Percentiles rank a stretch among this genome's conserved stretches.
Conservation (phyloP, 495 filamentous ascomycete species). For the Poronia punctata region DNA sequence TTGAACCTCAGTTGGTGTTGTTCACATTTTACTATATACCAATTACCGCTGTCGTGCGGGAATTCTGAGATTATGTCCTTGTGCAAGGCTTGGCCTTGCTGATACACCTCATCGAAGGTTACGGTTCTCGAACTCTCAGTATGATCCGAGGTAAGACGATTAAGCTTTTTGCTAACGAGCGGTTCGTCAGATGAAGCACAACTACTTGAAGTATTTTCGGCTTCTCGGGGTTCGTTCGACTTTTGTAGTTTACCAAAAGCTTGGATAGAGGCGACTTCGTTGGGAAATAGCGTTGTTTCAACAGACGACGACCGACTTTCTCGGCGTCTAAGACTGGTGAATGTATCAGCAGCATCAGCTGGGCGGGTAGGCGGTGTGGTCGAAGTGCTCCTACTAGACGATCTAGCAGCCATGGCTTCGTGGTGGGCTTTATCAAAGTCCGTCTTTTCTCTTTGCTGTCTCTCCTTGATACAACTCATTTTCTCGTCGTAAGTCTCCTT, state of each 20-base stretch:
- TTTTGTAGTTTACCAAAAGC: too few relatives aligned
- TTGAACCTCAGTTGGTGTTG: constrained; percentile 36
- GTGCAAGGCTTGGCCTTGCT: constrained; percentile 25
- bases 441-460: background rate
- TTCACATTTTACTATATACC: constrained; percentile 39
- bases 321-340: background rate
- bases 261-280: too few relatives aligned
- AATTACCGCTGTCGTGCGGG: constrained; percentile 18
- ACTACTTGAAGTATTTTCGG: too few relatives aligned
- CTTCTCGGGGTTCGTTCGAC: too few relatives aligned
- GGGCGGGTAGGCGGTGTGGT: background rate
- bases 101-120: constrained; percentile 35
- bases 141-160: background rate
- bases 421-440: background rate
- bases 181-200: constrained; percentile 1
- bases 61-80: constrained; percentile 38
- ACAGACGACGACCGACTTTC: background rate
- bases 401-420: constrained; percentile 3
- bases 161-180: constrained; percentile 6
- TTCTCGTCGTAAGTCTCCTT: background rate
- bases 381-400: background rate
- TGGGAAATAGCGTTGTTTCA: too few relatives aligned
- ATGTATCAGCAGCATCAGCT: background rate
- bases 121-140: constrained; percentile 17
- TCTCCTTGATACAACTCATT: background rate